Percentiles rank a stretch among this genome's conserved stretches.
Evolutionary conservation across 257 asterid genomes (phyloP).

Genomic region (Scutellaria baicalensis): DNA sequence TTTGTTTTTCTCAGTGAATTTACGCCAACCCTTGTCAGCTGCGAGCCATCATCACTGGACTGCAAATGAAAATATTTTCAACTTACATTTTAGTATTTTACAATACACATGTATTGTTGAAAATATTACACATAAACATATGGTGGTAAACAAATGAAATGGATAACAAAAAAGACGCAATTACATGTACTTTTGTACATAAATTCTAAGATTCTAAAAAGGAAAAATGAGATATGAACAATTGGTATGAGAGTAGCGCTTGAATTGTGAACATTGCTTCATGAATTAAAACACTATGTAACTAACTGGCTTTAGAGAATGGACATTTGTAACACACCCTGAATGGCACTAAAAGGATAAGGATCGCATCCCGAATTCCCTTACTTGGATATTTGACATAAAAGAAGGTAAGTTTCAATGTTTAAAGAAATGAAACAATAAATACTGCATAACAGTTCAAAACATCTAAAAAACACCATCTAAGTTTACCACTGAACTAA

Average conservation of each 20-base stretch:
- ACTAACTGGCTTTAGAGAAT: not conserved
- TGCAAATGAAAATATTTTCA: constrained; percentile 28
- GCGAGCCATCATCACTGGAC: constrained; percentile 36
- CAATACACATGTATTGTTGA: not conserved
- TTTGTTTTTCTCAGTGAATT: constrained; percentile 76
- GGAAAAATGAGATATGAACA: not conserved
- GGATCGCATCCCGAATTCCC: not conserved
- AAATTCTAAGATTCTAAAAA: not conserved
- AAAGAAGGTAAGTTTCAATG: not conserved
- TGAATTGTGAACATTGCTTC: not conserved
- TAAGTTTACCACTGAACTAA: not conserved
- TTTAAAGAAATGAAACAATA: not conserved
- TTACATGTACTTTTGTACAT: not conserved
- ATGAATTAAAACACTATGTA: not conserved
- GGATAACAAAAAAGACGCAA: not conserved
- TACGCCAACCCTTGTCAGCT: constrained; percentile 23
- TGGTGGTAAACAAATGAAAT: not conserved
- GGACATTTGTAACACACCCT: not conserved
- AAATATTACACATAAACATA: not conserved
- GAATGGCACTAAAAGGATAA: not conserved
- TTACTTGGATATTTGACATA: not conserved
- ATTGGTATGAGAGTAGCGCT: not conserved
- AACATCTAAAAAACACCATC: not conserved
- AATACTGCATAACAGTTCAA: not conserved
- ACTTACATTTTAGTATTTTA: not conserved